Evolutionary conservation across 768 basidiomycete species (phyloP).

Genomic region (Holtermannia corniformis): DNA sequence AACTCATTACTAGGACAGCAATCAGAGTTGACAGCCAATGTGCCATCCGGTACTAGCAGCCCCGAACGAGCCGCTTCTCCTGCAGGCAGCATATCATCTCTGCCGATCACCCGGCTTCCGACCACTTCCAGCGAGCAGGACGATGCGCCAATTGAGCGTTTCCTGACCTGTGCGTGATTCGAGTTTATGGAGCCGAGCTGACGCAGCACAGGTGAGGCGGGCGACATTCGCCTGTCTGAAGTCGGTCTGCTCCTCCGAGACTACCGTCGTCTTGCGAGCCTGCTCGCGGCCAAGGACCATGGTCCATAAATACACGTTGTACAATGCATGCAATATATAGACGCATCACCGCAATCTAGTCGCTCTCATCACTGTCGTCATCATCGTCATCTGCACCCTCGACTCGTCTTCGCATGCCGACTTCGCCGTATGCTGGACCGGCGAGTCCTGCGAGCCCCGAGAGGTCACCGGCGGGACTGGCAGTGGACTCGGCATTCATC

Average conservation of each 20-base stretch:
- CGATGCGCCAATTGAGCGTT: slow-evolving; percentile 42
- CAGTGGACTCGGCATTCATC: not conserved
- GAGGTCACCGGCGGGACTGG: not conserved
- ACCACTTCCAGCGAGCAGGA: slow-evolving; percentile 5
- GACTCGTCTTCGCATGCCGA: not conserved
- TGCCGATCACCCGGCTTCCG: not conserved
- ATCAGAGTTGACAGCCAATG: slow-evolving; percentile 5
- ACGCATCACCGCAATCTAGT: not conserved
- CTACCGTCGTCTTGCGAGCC: slow-evolving; percentile 57
- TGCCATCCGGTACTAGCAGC: slow-evolving; percentile 1
- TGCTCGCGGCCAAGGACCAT: slow-evolving; percentile 4
- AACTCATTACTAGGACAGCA: not conserved
- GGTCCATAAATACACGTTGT: not conserved
- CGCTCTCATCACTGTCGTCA: not conserved
- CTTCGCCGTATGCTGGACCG: not conserved
- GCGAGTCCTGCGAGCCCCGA: not conserved
- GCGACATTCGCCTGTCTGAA: slow-evolving; percentile 72
- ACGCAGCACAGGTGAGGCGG: slow-evolving; percentile 50
- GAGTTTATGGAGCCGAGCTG: not conserved
- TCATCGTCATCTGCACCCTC: not conserved
- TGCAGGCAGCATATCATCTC: slow-evolving; percentile 9
- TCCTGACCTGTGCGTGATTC: slow-evolving; percentile 28
- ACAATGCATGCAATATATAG: not conserved
- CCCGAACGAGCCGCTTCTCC: slow-evolving; percentile 11
- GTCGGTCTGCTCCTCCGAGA: slow-evolving; percentile 69